A percentile compares a stretch with the other conserved stretches of the same genome.
Conservation (phyloP, 2,329 filamentous ascomycete genomes). For the Davidsoniella neocaledoniae region DNA sequence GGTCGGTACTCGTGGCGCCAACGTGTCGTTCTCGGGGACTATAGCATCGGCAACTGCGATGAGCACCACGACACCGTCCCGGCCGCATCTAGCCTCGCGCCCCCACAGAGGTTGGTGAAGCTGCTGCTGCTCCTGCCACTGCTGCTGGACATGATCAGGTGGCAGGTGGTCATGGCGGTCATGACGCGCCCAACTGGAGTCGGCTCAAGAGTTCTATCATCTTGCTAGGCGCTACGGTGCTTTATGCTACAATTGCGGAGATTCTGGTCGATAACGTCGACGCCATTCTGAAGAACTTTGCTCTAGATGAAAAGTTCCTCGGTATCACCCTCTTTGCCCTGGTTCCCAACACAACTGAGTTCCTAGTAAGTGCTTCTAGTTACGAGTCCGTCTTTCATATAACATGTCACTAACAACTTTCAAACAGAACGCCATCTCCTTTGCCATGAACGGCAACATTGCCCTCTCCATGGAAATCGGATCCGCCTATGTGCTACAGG, state of each 20-base stretch:
- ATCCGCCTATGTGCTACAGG: slow-evolving; percentile 89
- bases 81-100: slow-evolving; percentile 5
- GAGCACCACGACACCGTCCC: background rate
- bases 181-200: slow-evolving; percentile 98
- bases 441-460: slow-evolving; percentile 99
- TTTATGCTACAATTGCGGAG: slow-evolving; percentile 95
- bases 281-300: slow-evolving; percentile 76
- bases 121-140: slow-evolving; percentile 15
- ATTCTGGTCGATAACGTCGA: slow-evolving; percentile 95
- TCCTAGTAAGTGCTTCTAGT: slow-evolving; percentile 46
- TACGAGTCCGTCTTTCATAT: slow-evolving; percentile 8
- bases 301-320: slow-evolving; percentile 92
- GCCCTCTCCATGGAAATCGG: slow-evolving; percentile 98
- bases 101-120: slow-evolving; percentile 14
- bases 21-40: background rate
- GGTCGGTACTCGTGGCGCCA: slow-evolving; percentile 20
- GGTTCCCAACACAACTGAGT: slow-evolving; percentile 96
- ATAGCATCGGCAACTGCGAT: background rate
- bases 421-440: slow-evolving; percentile 80
- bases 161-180: slow-evolving; percentile 45
- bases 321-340: slow-evolving; percentile 93
- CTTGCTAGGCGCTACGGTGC: slow-evolving; percentile 68
- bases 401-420: slow-evolving; percentile 11
- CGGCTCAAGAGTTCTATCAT: slow-evolving; percentile 80
- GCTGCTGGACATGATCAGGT: slow-evolving; percentile 18